A percentile compares a stretch with the other conserved stretches of the same genome.
Conservation (phyloP, 225 moss, liverwort and hornwort genomes). For the Anthoceros angustus region DNA sequence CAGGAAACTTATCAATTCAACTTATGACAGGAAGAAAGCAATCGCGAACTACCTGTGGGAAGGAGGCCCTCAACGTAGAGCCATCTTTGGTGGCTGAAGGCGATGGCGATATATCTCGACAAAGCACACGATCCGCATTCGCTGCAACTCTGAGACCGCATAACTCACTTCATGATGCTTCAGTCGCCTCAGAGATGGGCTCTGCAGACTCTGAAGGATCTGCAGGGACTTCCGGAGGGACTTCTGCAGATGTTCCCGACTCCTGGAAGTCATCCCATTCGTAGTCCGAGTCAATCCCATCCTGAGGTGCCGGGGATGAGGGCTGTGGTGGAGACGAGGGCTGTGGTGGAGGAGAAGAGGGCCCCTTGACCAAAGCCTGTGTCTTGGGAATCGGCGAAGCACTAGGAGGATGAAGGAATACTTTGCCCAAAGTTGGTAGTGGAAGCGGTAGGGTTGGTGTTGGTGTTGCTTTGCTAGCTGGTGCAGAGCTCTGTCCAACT, state of each 20-base stretch:
- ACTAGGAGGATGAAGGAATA: slow-evolving; percentile 52
- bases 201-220: not conserved
- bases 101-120: no score
- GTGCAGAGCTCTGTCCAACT: slow-evolving; percentile 51
- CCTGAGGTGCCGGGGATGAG: slow-evolving; percentile 36
- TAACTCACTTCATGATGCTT: no score
- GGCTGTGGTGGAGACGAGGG: slow-evolving; percentile 23
- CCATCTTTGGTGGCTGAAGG: no score
- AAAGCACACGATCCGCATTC: no score
- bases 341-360: slow-evolving; percentile 16
- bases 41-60: no score
- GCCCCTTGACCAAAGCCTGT: not conserved
- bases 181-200: no score
- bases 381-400: slow-evolving; percentile 31
- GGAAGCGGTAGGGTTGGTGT: slow-evolving; percentile 29
- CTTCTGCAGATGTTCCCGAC: not conserved
- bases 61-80: no score
- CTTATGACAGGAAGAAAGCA: no score
- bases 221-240: not conserved
- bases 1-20: no score
- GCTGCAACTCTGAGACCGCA: no score
- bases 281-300: slow-evolving; percentile 41
- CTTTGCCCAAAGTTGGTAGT: slow-evolving; percentile 21
- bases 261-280: slow-evolving; percentile 98
- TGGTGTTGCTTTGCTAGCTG: slow-evolving; percentile 21